phyloP scores from a whole-genome alignment of 768 basidiomycete genomes.

The Rossbeevera mucosa region DNA sequence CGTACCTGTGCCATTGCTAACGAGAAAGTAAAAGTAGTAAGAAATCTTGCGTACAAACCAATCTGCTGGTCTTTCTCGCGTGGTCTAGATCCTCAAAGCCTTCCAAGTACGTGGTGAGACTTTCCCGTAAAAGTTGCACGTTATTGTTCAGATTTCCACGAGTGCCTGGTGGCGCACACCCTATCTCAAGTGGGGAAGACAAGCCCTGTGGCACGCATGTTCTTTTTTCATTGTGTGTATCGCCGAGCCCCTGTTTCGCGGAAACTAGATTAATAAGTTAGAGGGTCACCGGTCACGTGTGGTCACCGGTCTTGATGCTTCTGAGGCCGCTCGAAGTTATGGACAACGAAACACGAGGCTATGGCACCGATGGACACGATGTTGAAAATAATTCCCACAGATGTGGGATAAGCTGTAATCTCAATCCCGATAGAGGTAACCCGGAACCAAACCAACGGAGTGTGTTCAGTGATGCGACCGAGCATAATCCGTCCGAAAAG shows the following conservation, averaged over 20 bases:
- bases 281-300: not conserved
- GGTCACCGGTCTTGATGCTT: not conserved
- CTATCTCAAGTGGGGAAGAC: constrained; percentile 3
- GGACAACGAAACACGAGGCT: not conserved
- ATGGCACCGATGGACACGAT: not conserved
- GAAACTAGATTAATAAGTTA: not conserved
- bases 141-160: constrained; percentile 6
- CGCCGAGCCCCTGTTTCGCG: constrained; percentile 11
- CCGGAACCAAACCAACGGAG: constrained; percentile 16
- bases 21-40: not conserved
- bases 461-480: not conserved
- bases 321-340: not conserved
- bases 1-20: not conserved
- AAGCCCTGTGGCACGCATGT: constrained; percentile 19
- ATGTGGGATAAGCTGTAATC: constrained; percentile 14
- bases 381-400: constrained; percentile 15
- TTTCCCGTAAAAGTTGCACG: constrained; percentile 12
- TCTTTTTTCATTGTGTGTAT: not conserved
- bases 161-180: constrained; percentile 18
- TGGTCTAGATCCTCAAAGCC: constrained; percentile 1
- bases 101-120: constrained; percentile 1
- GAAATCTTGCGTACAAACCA: not conserved
- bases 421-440: not conserved
- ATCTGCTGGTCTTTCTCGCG: not conserved
- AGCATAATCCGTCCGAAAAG: not conserved